These are phyloP conservation scores for Colletotrichum sp. DNA, from an alignment of 2,329 filamentous ascomycete species.

Conservation along the genomic window DNA sequence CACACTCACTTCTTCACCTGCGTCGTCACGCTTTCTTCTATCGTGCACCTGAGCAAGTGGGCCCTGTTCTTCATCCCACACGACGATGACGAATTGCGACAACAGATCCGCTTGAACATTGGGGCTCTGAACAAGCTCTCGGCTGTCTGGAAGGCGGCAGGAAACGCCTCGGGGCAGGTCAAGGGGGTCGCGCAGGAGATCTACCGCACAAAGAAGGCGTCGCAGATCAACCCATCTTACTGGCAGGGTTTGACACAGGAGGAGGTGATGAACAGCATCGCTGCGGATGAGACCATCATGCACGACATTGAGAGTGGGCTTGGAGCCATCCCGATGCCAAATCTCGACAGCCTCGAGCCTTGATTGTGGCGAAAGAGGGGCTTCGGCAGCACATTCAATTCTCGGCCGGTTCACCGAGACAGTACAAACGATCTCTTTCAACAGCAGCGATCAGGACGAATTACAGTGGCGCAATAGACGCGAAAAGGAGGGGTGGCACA, in stretches of 20 bases:
- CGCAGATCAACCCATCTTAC: conserved; percentile 56
- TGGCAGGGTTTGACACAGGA: conserved; percentile 61
- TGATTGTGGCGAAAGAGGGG: not conserved
- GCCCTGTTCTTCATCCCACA: conserved; percentile 64
- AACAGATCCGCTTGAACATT: conserved; percentile 79
- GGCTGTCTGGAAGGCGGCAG: conserved; percentile 75
- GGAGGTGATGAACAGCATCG: conserved; percentile 59
- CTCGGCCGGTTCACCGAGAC: not conserved
- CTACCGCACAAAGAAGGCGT: conserved; percentile 62
- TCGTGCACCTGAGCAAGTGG: conserved; percentile 84
- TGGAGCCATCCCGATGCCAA: not conserved
- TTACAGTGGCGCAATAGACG: not conserved
- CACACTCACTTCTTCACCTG: conserved; percentile 89
- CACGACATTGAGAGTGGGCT: conserved; percentile 53
- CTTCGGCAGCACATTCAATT: not conserved
- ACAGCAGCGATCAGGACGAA: not conserved
- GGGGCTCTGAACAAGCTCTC: conserved; percentile 74
- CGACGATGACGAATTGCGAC: conserved; percentile 71
- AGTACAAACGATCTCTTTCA: not conserved
- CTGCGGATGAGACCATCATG: conserved; percentile 64
- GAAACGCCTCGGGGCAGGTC: conserved; percentile 73
- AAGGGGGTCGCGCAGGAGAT: conserved; percentile 81
- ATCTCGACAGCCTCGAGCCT: not conserved
- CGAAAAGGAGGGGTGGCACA: not conserved
- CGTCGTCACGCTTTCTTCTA: conserved; percentile 77